Evolutionary conservation across 2,329 filamentous ascomycete species (phyloP), one percentile per base, ranked within the genome.

Genomic region (Colletotrichum phormii): DNA sequence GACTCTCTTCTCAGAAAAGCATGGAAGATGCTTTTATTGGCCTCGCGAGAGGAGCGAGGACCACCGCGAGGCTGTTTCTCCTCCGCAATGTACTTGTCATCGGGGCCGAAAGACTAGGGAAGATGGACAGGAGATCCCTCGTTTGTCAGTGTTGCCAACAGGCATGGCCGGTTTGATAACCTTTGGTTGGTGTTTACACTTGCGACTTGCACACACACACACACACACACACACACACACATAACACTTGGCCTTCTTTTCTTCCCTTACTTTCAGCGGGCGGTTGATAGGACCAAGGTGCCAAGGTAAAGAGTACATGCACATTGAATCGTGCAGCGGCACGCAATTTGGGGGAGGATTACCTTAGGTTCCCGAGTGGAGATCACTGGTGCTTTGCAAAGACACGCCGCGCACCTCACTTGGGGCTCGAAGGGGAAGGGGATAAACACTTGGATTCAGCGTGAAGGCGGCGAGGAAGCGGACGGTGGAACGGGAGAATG

Each of bases 11-110:
- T 6, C 42, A 9, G 33, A 68, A 62, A 15, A 49, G n/a, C 70
- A 69, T 69, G 70, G 70, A 72, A 69, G 65, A 55, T 72, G 70
- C 54, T 60, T 31, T 55, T 42, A 57, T 31, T 37, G n/a, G 37
- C 46, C 22, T 22, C 13, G 55, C 42, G 33, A 57, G 58, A 57
- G 35, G 31, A 57, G n/a, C 35, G 24, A 33, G 35, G 42, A 33
- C 22, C 55, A 51, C 59, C 51, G 63, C 51, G 57, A 54, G 42
- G 46, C 18, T n/a, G 15, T 8, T 49, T 49, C 42, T 49, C 42
- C 42, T n/a, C 42, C 42, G 42, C 42, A 49, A n/a, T 49, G 15
- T 49, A 15, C 42, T 49, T 49, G 42, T 11, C 42, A 49, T 49
- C 42, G 18, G 42, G 42, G 18, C 18, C 42, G 42, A n/a, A n/a